Percentiles rank a stretch among this genome's conserved stretches.
Conservation (phyloP, 176 grass and related monocot genomes). For the Avena atlantica region DNA sequence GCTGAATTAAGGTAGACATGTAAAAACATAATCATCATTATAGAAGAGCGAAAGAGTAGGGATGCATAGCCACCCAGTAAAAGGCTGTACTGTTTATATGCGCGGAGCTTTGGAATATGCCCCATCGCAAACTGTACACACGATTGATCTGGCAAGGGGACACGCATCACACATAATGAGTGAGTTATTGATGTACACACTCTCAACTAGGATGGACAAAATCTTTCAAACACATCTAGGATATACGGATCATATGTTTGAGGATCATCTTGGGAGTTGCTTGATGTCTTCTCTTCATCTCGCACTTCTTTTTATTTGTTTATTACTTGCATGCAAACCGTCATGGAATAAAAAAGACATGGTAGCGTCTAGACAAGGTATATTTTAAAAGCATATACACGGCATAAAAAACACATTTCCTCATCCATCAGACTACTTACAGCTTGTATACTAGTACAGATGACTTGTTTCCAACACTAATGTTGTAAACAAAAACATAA, state of each 20-base stretch:
- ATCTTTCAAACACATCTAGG: neutral
- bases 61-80: neutral
- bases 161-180: neutral
- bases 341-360: neutral
- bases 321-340: neutral
- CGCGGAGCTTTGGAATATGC: slow-evolving; percentile 20
- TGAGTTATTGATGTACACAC: slow-evolving; percentile 14
- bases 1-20: neutral
- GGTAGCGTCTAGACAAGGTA: neutral
- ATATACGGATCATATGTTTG: neutral
- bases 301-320: slow-evolving; percentile 26
- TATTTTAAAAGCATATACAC: neutral
- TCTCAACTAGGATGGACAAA: neutral
- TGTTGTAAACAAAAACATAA: neutral
- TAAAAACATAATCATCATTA: slow-evolving; percentile 29
- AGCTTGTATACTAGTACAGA: neutral
- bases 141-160: slow-evolving; percentile 19
- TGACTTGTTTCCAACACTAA: neutral
- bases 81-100: neutral
- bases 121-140: neutral
- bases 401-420: neutral
- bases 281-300: neutral
- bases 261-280: neutral
- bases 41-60: slow-evolving; percentile 5
- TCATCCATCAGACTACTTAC: neutral